A percentile compares a stretch with the other conserved stretches of the same genome.
phyloP scores from a whole-genome alignment of 805 yeast species.

The Saccharomycodes ludwigii region DNA sequence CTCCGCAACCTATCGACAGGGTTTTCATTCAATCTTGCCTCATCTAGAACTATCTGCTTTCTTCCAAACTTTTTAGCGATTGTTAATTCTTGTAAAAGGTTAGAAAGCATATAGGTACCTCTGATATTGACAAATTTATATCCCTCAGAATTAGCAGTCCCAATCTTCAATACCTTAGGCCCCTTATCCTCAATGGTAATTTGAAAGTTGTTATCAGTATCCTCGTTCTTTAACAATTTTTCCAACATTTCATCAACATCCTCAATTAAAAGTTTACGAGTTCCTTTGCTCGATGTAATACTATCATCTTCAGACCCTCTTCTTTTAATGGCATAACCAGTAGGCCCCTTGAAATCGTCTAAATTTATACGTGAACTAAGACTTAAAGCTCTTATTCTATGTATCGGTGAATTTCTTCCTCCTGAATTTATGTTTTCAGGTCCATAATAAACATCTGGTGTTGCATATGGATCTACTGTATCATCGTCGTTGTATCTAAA shows the following conservation, averaged over 20 bases:
- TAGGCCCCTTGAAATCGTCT: constrained; percentile 2
- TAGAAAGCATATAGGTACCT: constrained; percentile 84
- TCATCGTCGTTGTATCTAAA: too few species aligned
- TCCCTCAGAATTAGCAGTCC: constrained; percentile 80
- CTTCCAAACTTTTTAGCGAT: constrained; percentile 75
- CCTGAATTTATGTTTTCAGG: too few species aligned
- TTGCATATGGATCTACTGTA: constrained; percentile 4
- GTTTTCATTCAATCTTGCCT: constrained; percentile 71
- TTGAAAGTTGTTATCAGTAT: constrained; percentile 74
- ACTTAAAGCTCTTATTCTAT: constrained; percentile 6
- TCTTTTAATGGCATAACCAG: constrained; percentile 25
- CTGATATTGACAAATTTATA: constrained; percentile 58
- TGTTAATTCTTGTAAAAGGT: constrained; percentile 77
- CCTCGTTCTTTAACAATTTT: constrained; percentile 62
- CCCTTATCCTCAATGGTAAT: constrained; percentile 80
- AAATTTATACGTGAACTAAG: constrained; percentile 3
- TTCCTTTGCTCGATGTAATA: constrained; percentile 24
- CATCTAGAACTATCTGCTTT: constrained; percentile 68
- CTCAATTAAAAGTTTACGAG: constrained; percentile 46
- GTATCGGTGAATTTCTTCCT: constrained; percentile 5
- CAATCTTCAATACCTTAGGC: constrained; percentile 67
- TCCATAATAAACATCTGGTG: constrained; percentile 5
- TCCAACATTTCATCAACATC: constrained; percentile 64
- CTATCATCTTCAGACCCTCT: constrained; percentile 46
- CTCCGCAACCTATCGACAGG: constrained; percentile 72